Evolutionary conservation across 208 protist species (phyloP).

Genomic region (Entamoeba invadens): DNA sequence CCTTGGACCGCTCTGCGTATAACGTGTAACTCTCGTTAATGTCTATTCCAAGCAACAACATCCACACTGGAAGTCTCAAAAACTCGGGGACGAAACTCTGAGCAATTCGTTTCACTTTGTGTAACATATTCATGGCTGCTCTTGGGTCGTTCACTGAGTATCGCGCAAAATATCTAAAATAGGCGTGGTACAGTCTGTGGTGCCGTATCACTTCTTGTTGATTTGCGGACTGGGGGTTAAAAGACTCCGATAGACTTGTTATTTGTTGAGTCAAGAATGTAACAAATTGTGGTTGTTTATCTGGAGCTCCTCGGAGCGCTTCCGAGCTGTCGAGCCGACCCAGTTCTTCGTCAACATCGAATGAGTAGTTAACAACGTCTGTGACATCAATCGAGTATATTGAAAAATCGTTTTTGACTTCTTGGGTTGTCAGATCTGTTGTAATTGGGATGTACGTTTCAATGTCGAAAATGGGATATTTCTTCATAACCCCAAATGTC

Average conservation of each 20-base stretch:
- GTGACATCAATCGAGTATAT: neutral
- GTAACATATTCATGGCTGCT: neutral
- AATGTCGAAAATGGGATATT: neutral
- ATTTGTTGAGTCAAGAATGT: neutral
- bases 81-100: neutral
- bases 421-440: neutral
- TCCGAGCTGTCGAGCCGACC: neutral
- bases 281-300: neutral
- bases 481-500: neutral
- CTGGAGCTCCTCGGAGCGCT: neutral
- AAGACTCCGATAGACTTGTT: too few species aligned
- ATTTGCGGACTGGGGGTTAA: too few species aligned
- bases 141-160: neutral
- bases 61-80: neutral
- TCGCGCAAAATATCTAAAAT: neutral
- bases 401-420: neutral
- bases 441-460: neutral
- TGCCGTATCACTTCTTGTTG: neutral
- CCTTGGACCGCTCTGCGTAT: neutral
- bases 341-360: neutral
- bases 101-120: neutral
- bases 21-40: neutral
- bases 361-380: neutral
- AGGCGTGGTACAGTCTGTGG: neutral
- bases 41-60: neutral